phyloP scores from a whole-genome alignment of 768 basidiomycete species.

The Steccherinum ochraceum region DNA sequence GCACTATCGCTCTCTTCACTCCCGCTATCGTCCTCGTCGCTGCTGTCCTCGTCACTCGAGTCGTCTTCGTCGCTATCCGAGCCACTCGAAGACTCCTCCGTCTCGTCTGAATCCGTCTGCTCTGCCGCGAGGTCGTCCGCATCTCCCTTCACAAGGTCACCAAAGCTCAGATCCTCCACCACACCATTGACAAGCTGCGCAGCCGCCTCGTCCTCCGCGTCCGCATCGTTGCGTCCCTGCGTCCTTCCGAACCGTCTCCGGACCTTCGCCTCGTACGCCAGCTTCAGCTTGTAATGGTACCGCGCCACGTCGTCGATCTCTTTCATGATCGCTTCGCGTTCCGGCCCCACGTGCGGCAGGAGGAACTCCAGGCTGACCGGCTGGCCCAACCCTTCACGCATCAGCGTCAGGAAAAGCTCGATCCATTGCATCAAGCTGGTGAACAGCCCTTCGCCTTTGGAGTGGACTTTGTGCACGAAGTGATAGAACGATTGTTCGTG shows the following conservation, averaged over 20 bases:
- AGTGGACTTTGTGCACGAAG: constrained; percentile 98
- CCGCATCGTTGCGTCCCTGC: constrained; percentile 42
- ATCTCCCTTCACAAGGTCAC: constrained; percentile 71
- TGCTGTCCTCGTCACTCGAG: constrained; percentile 35
- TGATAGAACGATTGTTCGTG: constrained; percentile 95
- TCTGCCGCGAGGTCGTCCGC: constrained; percentile 78
- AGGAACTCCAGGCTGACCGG: constrained; percentile 80
- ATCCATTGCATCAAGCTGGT: constrained; percentile 95
- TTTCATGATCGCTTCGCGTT: constrained; percentile 66
- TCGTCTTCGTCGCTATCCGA: constrained; percentile 21
- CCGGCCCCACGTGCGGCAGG: constrained; percentile 75
- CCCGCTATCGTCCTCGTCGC: constrained; percentile 18
- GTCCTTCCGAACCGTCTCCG: constrained; percentile 74
- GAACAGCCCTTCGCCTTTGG: constrained; percentile 92
- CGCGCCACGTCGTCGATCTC: constrained; percentile 88
- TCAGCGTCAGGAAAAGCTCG: constrained; percentile 85
- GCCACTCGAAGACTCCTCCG: constrained; percentile 28
- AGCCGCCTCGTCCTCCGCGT: constrained; percentile 80
- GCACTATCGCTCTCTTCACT: constrained; percentile 11
- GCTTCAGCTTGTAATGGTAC: constrained; percentile 93
- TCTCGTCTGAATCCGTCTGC: constrained; percentile 37
- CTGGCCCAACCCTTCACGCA: constrained; percentile 81
- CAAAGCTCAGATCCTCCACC: constrained; percentile 75
- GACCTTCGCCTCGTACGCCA: constrained; percentile 87
- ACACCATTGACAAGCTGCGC: constrained; percentile 75